Percentiles rank a stretch among this genome's conserved stretches.
Conservation (phyloP, 306 rosid species). For the Vigna nakashimae region DNA sequence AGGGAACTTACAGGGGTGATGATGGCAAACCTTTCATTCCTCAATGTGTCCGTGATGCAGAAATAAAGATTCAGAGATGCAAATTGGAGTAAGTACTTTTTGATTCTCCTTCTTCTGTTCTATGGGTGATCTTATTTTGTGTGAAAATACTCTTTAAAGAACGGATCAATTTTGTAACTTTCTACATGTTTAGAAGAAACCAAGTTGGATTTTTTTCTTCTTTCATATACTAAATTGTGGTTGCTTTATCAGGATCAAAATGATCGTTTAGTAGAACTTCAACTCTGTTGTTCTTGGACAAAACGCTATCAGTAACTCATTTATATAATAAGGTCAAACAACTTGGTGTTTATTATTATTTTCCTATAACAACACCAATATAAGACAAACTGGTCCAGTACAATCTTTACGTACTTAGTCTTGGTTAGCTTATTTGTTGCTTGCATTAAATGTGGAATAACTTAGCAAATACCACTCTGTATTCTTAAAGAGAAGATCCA, state of each 20-base stretch:
- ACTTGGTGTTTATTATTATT: not conserved
- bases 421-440: not conserved
- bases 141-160: too few species aligned
- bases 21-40: constrained; percentile 82
- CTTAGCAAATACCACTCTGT: not conserved
- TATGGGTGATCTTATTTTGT: not conserved
- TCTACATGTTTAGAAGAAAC: too few species aligned
- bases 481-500: not conserved
- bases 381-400: not conserved
- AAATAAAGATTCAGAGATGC: constrained; percentile 62
- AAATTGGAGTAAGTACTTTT: constrained; percentile 58
- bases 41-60: constrained; percentile 78
- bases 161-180: too few species aligned
- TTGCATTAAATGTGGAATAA: not conserved
- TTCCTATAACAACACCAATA: not conserved
- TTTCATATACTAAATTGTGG: too few species aligned
- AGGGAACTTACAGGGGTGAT: constrained; percentile 88
- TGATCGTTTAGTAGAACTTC: not conserved
- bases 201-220: too few species aligned
- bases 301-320: not conserved
- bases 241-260: too few species aligned
- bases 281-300: not conserved
- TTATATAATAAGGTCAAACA: not conserved
- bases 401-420: not conserved
- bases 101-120: constrained; percentile 1